Base-by-base conservation (phyloP, 23 red algal genomes). In the Porphyridium purpureum region DNA sequence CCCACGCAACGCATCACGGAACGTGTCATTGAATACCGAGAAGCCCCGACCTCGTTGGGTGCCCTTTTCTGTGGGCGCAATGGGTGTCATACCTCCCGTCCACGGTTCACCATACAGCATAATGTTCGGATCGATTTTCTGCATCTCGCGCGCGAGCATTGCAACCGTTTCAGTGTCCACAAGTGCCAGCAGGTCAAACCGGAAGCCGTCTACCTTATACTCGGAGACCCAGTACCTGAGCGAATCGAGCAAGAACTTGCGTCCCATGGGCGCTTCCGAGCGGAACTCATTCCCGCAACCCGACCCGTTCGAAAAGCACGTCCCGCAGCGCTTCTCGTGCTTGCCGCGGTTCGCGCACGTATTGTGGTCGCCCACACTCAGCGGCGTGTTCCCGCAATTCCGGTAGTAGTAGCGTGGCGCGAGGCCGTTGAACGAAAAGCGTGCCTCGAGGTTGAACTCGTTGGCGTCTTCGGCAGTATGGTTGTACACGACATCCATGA, bases 401-500 rank as follows among this genome's bases (percentile, higher is more conserved):
- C 80, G 77, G 35, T 85, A 79, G 27, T 84, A 84, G 52, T 85
- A 94, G 47, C 79, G 70, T 14, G 73, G 71, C 0, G 77, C 76
- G 1, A 80, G 35, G 32, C 69, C 80, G 24, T 85, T 84, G 59
- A 94, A 94, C 19, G 72, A 80, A 66, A 94, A 94, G 11, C 78
- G 75, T 8, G 87, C 87, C 22, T 88, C 64, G 30, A 92, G 36
- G 55, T 92, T 80, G 52, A 66, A 59, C 64, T 80, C 72, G 34
- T 80, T 62, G 25, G 64, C 58, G 32, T 78, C 88, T 24, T 94
- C 88, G 0, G 78, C 80, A 6, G 88, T 94, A 42, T 94, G 88
- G 52, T 94, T 94, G 35, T 79, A 84, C 2, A 94, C 88, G 2
- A 94, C 78, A 19, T 94, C 88, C 67, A 94, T 65, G 25, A 94